A percentile compares a stretch with the other conserved stretches of the same genome.
phyloP scores from a whole-genome alignment of 352 stramenopile species.

The Pythium vanterpoolii region DNA sequence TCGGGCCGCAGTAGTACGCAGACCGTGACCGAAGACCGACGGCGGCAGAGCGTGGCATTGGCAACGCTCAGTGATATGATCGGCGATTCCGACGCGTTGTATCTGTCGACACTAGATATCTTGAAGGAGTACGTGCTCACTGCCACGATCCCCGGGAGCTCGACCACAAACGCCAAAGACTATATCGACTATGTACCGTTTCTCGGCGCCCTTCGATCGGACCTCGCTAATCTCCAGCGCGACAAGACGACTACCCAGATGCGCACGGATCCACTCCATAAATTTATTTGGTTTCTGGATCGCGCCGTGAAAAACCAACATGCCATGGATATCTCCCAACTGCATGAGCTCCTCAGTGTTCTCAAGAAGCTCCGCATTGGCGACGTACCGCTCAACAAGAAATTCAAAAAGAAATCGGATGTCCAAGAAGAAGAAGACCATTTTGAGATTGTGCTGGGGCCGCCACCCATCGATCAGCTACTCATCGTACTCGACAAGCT shows the following conservation, averaged over 20 bases:
- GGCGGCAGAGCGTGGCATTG: conserved; percentile 61
- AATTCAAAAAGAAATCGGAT: conserved; percentile 67
- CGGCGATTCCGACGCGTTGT: conserved; percentile 79
- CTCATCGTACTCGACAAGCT: conserved; percentile 79
- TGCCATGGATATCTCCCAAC: conserved; percentile 57
- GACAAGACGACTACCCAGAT: conserved; percentile 71
- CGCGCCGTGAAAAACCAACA: conserved; percentile 69
- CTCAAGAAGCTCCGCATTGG: conserved; percentile 65
- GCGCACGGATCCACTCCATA: conserved; percentile 76
- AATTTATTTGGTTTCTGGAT: conserved; percentile 89
- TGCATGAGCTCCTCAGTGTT: conserved; percentile 68
- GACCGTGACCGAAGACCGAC: conserved; percentile 54
- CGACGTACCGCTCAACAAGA: conserved; percentile 73
- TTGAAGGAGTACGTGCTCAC: conserved; percentile 70
- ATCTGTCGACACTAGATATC: conserved; percentile 76
- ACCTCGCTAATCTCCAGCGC: conserved; percentile 78
- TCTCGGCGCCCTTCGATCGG: conserved; percentile 70
- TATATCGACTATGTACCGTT: conserved; percentile 85
- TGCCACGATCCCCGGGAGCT: conserved; percentile 65
- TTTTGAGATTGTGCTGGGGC: conserved; percentile 76
- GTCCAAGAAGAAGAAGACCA: conserved; percentile 76
- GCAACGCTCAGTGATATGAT: conserved; percentile 74
- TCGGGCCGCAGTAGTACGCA: conserved; percentile 21
- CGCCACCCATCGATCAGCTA: conserved; percentile 68
- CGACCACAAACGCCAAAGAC: conserved; percentile 61